Percentiles rank a stretch among this genome's conserved stretches.
phyloP scores from a whole-genome alignment of 148 eudicot genomes.

The Camellia lanceoleosa region DNA sequence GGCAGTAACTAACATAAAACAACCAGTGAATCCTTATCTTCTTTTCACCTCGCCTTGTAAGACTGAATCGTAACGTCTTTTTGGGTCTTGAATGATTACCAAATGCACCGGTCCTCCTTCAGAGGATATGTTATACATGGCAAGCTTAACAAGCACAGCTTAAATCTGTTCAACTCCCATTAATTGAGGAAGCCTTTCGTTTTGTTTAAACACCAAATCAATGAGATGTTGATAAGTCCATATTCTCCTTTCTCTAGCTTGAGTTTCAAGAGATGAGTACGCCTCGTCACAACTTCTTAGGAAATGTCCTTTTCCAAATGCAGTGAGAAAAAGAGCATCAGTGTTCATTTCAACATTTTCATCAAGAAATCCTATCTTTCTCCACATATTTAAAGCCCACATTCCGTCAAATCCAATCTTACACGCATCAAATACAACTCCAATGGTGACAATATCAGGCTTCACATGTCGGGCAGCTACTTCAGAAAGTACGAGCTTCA shows the following conservation, averaged over 20 bases:
- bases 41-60: too few relatives aligned
- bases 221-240: conserved; percentile 36
- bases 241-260: conserved; percentile 18
- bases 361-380: conserved; percentile 30
- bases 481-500: conserved; percentile 22
- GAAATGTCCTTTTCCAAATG: conserved; percentile 45
- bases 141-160: too few relatives aligned
- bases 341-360: conserved; percentile 37
- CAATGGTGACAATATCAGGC: conserved; percentile 45
- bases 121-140: too few relatives aligned
- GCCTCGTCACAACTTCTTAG: conserved; percentile 32
- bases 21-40: too few relatives aligned
- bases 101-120: too few relatives aligned
- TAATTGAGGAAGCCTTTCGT: conserved; percentile 4
- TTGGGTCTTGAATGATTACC: too few relatives aligned
- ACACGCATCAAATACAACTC: conserved; percentile 36
- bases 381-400: conserved; percentile 27
- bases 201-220: conserved; percentile 25
- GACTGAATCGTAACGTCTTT: too few relatives aligned
- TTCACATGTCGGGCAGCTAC: conserved; percentile 26
- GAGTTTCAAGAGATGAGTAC: conserved; percentile 24
- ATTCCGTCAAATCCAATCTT: conserved; percentile 27
- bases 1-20: too few relatives aligned
- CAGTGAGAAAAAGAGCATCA: conserved; percentile 34
- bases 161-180: background rate